phyloP scores from a whole-genome alignment of 1,284 basidiomycete genomes.

The Heterobasidion parviporum region DNA sequence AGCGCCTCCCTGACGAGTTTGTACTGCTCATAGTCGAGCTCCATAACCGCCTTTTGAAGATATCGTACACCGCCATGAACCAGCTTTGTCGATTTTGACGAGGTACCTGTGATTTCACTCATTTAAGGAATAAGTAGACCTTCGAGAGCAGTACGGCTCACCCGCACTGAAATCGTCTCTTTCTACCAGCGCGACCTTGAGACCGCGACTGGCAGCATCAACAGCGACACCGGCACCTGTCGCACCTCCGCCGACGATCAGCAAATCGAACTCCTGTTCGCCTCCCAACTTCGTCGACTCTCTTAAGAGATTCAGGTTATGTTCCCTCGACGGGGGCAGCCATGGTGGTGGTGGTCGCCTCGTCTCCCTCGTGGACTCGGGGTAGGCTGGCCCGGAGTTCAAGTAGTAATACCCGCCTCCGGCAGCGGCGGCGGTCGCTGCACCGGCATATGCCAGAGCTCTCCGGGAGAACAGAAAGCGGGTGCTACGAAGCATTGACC shows the following conservation, averaged over 20 bases:
- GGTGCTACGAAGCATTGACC: conserved; percentile 28
- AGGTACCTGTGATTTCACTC: conserved; percentile 56
- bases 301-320: conserved; percentile 56
- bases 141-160: conserved; percentile 21
- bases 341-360: conserved; percentile 65
- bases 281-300: conserved; percentile 24
- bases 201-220: conserved; percentile 87
- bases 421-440: conserved; percentile 39
- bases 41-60: conserved; percentile 93
- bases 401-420: conserved; percentile 64
- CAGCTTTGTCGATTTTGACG: conserved; percentile 95
- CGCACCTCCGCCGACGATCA: conserved; percentile 90
- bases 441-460: conserved; percentile 41
- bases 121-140: background rate
- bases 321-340: conserved; percentile 61
- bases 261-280: conserved; percentile 59
- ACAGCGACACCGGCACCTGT: conserved; percentile 93
- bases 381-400: conserved; percentile 62
- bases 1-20: conserved; percentile 94
- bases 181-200: conserved; percentile 92
- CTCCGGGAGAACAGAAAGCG: conserved; percentile 43
- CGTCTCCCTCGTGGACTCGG: conserved; percentile 49
- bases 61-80: conserved; percentile 98
- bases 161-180: conserved; percentile 89
- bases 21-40: conserved; percentile 95